Base-by-base conservation (phyloP, 225 moss, liverwort and hornwort species). In the Takakia lepidozioides region DNA sequence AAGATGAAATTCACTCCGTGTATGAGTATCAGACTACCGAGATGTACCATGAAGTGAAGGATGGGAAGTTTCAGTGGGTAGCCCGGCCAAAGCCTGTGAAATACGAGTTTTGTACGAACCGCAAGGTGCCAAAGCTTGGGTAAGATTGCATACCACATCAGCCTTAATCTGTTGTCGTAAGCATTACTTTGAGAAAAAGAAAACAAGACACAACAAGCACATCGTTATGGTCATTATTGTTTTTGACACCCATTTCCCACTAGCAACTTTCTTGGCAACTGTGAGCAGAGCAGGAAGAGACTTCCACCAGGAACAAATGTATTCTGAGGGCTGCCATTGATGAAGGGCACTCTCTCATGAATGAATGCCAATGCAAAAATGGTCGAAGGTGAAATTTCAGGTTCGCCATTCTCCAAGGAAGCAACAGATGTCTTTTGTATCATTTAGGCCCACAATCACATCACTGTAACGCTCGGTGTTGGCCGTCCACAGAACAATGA, bases 301-400 rank as follows among this genome's bases (percentile, higher is more conserved):
- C n/a, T n/a, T n/a, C n/a, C n/a, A 95, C 93, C 87, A 47, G 91
- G 91, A 3, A 98, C 95, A 23, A 98, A 98, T 1, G 91, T 98
- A 35, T 91, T 98, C 27, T 98, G 95, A 11, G 87, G 91, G 46
- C 91, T 98, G 52, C 91, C 87, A 55, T 98, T 98, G 64, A 98
- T 81, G 51, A 98, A 98, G 25, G 95, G 95, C 32, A 87, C 85
- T 43, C 80, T 64, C 68, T 98, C 95, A 47, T 83, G 73, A 61
- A 98, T 85, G 77, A 87, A 98, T 21, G 91, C 91, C 13, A 98
- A 44, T 10, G 87, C 91, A 53, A 82, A 91, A 61, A 98, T 54
- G 13, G 87, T 98, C 16, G 95, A 98, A 22, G 90, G 91, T 3
- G 91, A 87, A n/a, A 98, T 87, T 52, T 98, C 95, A 5, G 85